These are phyloP conservation scores for Mycena sanguinolenta DNA, from an alignment of 768 basidiomycete genomes.

Conservation along the genomic window DNA sequence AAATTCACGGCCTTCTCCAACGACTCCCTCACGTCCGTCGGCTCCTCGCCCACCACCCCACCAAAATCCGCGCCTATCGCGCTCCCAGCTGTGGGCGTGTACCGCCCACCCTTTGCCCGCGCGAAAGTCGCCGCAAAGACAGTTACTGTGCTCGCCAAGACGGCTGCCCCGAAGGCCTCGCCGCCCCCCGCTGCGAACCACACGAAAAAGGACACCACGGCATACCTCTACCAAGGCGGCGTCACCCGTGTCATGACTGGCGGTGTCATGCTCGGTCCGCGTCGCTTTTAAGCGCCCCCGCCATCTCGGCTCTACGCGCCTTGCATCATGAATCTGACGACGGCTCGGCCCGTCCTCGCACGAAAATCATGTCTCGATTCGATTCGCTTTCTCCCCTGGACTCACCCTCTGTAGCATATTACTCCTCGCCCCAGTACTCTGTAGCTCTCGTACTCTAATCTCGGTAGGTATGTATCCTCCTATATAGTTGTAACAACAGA, in stretches of 20 bases:
- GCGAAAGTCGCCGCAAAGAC: neutral
- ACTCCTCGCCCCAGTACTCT: neutral
- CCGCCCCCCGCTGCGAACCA: neutral
- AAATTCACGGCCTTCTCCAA: constrained; percentile 1
- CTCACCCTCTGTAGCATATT: neutral
- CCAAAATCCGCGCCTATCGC: constrained; percentile 3
- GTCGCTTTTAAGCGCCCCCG: neutral
- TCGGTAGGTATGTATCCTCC: neutral
- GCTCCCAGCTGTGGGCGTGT: constrained; percentile 1
- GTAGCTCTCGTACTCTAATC: neutral
- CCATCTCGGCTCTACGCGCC: neutral
- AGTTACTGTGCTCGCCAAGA: neutral
- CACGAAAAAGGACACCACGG: neutral
- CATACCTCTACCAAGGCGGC: neutral
- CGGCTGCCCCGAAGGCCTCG: neutral
- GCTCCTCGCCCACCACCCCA: constrained; percentile 16
- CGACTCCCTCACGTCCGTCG: constrained; percentile 23
- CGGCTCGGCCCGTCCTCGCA: neutral
- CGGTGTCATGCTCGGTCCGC: neutral
- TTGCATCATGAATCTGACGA: neutral
- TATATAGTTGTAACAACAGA: neutral
- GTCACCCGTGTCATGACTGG: neutral
- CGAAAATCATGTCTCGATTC: neutral
- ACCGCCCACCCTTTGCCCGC: neutral
- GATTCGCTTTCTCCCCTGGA: too few species aligned